Evolutionary conservation across 768 basidiomycete genomes (phyloP).

Genomic region (Tulasnella sp.): DNA sequence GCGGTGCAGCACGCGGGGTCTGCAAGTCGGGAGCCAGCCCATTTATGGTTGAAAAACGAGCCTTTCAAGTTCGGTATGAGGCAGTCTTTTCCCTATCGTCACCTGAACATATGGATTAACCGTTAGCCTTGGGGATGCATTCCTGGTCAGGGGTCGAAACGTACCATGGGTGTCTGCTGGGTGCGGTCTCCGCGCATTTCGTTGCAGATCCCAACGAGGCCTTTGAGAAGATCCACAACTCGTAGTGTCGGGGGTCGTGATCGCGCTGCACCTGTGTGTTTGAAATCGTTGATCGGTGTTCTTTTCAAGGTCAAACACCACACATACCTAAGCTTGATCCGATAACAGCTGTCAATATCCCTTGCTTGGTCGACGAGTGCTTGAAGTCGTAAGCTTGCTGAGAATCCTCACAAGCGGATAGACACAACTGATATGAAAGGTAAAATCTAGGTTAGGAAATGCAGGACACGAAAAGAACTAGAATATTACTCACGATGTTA

Average conservation of each 20-base stretch:
- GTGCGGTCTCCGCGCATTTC: neutral
- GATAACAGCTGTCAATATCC: neutral
- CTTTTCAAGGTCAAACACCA: no score
- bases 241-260: neutral
- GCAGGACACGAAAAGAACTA: neutral
- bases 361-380: neutral
- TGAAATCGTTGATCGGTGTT: no score
- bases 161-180: neutral
- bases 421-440: neutral
- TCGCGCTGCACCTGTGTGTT: no score
- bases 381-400: neutral
- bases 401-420: neutral
- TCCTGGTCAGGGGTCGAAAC: neutral
- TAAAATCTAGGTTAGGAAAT: neutral
- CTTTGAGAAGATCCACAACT: neutral
- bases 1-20: no score
- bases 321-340: neutral
- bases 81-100: neutral
- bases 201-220: neutral
- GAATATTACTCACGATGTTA: neutral
- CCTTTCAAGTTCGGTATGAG: no score
- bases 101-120: neutral
- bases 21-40: no score
- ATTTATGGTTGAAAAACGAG: no score
- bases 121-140: neutral